Percentiles rank a stretch among this genome's conserved stretches.
Conservation (phyloP, 2,329 filamentous ascomycete genomes). For the Ophiostoma novo-ulmi region DNA sequence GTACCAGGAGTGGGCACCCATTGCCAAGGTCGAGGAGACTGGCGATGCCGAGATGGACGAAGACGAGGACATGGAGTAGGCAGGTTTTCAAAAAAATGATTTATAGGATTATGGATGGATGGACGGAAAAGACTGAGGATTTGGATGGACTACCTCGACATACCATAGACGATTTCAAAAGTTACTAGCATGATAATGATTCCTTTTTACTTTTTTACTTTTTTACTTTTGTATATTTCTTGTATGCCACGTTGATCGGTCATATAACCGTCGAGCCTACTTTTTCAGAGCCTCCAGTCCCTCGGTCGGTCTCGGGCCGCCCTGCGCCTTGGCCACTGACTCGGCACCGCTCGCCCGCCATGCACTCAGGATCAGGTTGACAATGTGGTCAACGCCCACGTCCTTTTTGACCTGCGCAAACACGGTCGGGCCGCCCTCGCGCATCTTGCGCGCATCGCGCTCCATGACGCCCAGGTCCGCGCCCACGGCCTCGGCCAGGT, state of each 20-base stretch:
- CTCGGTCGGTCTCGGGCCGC: slow-evolving; percentile 54
- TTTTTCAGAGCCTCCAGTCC: slow-evolving; percentile 46
- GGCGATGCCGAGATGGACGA: slow-evolving; percentile 42
- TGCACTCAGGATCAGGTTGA: slow-evolving; percentile 80
- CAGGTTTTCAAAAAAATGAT: too few species aligned
- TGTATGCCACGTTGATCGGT: background rate
- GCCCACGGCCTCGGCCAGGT: slow-evolving; percentile 82
- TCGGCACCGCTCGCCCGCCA: slow-evolving; percentile 88
- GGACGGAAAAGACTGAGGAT: background rate
- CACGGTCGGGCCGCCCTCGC: slow-evolving; percentile 90
- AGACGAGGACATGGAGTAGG: slow-evolving; percentile 30
- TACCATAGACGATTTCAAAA: slow-evolving; percentile 19
- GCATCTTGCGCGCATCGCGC: slow-evolving; percentile 85
- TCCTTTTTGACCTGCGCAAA: slow-evolving; percentile 97
- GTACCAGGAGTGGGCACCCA: slow-evolving; percentile 36
- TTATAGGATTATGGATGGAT: background rate
- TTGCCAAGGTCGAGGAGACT: slow-evolving; percentile 35
- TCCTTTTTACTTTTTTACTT: background rate
- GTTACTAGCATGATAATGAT: slow-evolving; percentile 25
- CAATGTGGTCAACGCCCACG: slow-evolving; percentile 77
- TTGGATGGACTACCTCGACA: background rate
- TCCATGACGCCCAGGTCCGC: slow-evolving; percentile 94
- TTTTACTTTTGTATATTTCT: background rate
- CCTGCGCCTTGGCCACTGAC: slow-evolving; percentile 48
- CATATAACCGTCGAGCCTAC: background rate